These are phyloP conservation scores for Vicia villosa DNA, from an alignment of 306 rosid genomes.

Conservation along the genomic window DNA sequence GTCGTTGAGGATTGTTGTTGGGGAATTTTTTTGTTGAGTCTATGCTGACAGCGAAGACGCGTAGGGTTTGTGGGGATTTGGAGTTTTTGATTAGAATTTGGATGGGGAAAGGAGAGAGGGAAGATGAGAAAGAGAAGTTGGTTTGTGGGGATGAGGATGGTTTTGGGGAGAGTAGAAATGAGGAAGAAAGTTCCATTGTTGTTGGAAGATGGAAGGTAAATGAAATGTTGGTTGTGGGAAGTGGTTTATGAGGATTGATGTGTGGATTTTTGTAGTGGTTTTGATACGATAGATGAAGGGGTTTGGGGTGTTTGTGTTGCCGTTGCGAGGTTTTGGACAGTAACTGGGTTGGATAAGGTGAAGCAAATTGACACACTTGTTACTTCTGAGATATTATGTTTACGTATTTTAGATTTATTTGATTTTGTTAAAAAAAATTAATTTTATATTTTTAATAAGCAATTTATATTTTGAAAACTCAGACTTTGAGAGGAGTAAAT, in stretches of 20 bases:
- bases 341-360: conserved; percentile 39
- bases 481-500: too few species aligned
- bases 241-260: conserved; percentile 3
- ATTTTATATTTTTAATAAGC: too few species aligned
- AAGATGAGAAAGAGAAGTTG: conserved; percentile 58
- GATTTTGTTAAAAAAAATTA: too few species aligned
- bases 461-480: too few species aligned
- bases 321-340: conserved; percentile 43
- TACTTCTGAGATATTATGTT: background rate
- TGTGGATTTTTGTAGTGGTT: conserved; percentile 11
- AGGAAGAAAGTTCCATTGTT: conserved; percentile 76
- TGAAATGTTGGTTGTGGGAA: conserved; percentile 16
- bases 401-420: background rate
- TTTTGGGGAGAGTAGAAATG: conserved; percentile 47
- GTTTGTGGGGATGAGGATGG: conserved; percentile 36
- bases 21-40: conserved; percentile 75
- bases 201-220: conserved; percentile 1
- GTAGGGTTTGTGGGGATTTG: conserved; percentile 34
- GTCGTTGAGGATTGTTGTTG: conserved; percentile 76
- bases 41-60: conserved; percentile 60
- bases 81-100: conserved; percentile 42
- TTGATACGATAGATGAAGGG: conserved; percentile 32
- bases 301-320: conserved; percentile 28
- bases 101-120: conserved; percentile 52
- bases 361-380: background rate